Evolutionary conservation across 805 yeast species (phyloP), one percentile per base, ranked within the genome.

Genomic region (Ogataea polymorpha): DNA sequence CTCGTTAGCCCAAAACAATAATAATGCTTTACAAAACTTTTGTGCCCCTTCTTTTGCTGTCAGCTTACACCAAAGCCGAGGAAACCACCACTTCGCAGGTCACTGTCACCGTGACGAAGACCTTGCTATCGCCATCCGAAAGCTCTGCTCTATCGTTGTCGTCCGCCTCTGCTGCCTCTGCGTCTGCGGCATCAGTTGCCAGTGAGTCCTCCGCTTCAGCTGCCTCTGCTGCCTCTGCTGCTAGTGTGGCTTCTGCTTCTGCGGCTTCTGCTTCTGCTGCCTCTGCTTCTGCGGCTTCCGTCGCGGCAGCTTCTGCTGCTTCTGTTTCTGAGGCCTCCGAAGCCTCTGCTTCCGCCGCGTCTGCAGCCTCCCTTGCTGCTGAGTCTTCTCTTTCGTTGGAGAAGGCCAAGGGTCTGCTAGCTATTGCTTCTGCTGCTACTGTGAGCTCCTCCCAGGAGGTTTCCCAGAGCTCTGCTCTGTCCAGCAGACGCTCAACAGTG

Each of bases 101-200:
- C 39, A 74, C 78, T 21, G 51, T 74, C 44, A 73, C 78, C 17
- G 59, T 71, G 43, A 73, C 79, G 34, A 59, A 61, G 38, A 74
- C 79, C 21, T 37, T 71, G 32, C 65, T 70, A 53, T 62, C 75
- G 23, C 77, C 78, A 24, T 63, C 67, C 41, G 74, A 74, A 55
- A 64, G 71, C 37, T 37, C 67, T 30, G 62, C 65, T 29, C 28
- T 58, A 31, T 39, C 58, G 17, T 45, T 40, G 24, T 46, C 58
- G 3, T 49, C 54, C 6, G 51, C 20, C 11, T 45, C 45, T 23
- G 55, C 50, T 15, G 46, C 59, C 12, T 54, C 53, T 18, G 32
- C 47, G 4, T 46, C 47, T 5, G 51, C 47, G 10, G 46, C 50
- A n/a, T 35, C 58, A 5, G 44, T 55, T 26, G 38, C 38, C 18